Conservation (phyloP, 2,329 filamentous ascomycete genomes). For the Venturiaceae sp. region DNA sequence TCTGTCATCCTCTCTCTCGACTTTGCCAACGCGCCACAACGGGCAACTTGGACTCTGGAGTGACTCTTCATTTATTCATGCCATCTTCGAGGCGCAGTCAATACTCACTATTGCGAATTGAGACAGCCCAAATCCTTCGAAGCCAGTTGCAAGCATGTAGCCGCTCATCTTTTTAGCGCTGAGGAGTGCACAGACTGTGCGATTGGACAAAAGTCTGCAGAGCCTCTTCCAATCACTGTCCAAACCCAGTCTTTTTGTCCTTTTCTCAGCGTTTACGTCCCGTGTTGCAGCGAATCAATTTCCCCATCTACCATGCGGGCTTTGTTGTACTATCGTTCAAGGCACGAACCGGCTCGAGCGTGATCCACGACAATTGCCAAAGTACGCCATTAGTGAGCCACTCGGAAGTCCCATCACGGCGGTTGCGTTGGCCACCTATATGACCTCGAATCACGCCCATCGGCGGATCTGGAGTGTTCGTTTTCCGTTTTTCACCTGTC, state of each 20-base stretch:
- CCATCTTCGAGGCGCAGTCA: neutral
- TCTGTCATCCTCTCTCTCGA: constrained; percentile 10
- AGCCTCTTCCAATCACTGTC: neutral
- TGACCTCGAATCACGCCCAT: neutral
- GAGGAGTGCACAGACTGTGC: neutral
- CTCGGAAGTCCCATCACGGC: neutral
- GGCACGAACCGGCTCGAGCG: neutral
- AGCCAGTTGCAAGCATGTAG: neutral
- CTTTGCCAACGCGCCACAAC: neutral
- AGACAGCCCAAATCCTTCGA: neutral
- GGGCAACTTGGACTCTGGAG: neutral
- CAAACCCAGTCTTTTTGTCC: neutral
- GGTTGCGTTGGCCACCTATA: neutral
- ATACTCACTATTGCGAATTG: neutral
- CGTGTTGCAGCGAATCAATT: neutral
- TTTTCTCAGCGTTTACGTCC: neutral
- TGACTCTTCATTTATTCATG: neutral
- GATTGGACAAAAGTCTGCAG: neutral
- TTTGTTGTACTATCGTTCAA: neutral
- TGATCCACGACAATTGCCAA: neutral
- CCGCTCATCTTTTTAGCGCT: neutral
- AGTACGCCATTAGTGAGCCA: neutral
- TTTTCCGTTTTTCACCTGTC: neutral
- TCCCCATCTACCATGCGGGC: neutral
- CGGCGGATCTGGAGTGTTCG: neutral